Conservation (phyloP, 345 rosid species). For the Clarkia xantiana region DNA sequence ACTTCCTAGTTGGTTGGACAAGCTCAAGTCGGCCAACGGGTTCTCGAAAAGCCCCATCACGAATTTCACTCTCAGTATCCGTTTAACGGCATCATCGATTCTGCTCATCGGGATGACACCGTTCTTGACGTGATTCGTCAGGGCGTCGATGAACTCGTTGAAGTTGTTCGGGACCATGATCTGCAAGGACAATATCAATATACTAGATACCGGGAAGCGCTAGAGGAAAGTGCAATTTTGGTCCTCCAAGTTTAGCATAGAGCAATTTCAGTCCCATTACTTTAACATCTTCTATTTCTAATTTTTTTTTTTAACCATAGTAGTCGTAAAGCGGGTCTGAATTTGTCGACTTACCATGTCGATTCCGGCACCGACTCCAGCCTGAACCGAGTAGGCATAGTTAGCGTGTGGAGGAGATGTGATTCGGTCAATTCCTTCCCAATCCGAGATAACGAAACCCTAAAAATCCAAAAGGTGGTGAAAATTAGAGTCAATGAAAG, state of each 20-base stretch:
- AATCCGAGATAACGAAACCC: slow-evolving; percentile 60
- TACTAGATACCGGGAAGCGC: too few species aligned
- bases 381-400: slow-evolving; percentile 40
- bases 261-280: not conserved
- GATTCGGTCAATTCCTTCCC: slow-evolving; percentile 54
- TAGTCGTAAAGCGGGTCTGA: not conserved
- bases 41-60: slow-evolving; percentile 43
- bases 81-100: slow-evolving; percentile 49
- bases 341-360: slow-evolving; percentile 34
- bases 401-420: slow-evolving; percentile 58
- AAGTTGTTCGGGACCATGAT: slow-evolving; percentile 39
- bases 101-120: slow-evolving; percentile 37
- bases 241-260: too few species aligned
- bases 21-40: slow-evolving; percentile 26
- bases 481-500: not conserved
- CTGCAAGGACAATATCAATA: slow-evolving; percentile 6
- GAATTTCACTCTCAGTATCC: slow-evolving; percentile 58
- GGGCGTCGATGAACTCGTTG: slow-evolving; percentile 32
- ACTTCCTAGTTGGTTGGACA: slow-evolving; percentile 25
- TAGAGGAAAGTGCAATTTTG: too few species aligned
- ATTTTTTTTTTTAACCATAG: not conserved
- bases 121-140: slow-evolving; percentile 30
- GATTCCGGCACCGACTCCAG: slow-evolving; percentile 37
- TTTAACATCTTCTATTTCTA: too few species aligned
- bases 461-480: slow-evolving; percentile 11